Conservation (phyloP, 2,329 filamentous ascomycete genomes). For the Tolypocladium endophyticum region DNA sequence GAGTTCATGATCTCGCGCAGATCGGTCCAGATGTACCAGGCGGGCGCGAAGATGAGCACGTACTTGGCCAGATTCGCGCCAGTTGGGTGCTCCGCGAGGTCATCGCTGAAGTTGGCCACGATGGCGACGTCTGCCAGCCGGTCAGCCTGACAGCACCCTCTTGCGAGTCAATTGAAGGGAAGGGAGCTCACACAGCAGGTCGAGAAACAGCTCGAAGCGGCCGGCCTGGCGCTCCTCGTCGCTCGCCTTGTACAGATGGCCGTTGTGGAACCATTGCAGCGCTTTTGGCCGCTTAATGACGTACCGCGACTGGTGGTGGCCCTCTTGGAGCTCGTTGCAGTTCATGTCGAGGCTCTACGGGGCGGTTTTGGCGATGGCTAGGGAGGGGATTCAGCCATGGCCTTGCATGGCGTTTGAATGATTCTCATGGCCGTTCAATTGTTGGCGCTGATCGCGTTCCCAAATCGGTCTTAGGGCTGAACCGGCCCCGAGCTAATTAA, state of each 20-base stretch:
- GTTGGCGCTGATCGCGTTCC: background rate
- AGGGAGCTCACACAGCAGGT: constrained; percentile 28
- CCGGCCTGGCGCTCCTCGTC: constrained; percentile 33
- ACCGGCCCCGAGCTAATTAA: background rate
- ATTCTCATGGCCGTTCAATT: background rate
- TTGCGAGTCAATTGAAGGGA: background rate
- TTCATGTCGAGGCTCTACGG: constrained; percentile 16
- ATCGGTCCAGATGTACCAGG: constrained; percentile 40
- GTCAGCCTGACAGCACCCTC: background rate
- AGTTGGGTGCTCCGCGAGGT: constrained; percentile 32
- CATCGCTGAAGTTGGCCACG: constrained; percentile 38
- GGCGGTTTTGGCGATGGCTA: background rate
- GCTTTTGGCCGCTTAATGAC: constrained; percentile 25
- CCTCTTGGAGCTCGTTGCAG: constrained; percentile 24
- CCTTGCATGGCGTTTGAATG: background rate
- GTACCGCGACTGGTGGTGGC: constrained; percentile 18
- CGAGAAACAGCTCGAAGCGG: constrained; percentile 39
- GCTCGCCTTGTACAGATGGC: constrained; percentile 26
- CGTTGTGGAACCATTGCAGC: constrained; percentile 35
- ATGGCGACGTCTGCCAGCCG: constrained; percentile 27
- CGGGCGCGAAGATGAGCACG: constrained; percentile 34
- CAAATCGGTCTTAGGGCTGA: background rate
- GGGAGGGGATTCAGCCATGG: background rate
- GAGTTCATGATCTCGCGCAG: constrained; percentile 40
- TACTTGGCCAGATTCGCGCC: constrained; percentile 34